These are phyloP conservation scores for Neurospora sublineolata DNA, from an alignment of 495 filamentous ascomycete species.

Conservation along the genomic window DNA sequence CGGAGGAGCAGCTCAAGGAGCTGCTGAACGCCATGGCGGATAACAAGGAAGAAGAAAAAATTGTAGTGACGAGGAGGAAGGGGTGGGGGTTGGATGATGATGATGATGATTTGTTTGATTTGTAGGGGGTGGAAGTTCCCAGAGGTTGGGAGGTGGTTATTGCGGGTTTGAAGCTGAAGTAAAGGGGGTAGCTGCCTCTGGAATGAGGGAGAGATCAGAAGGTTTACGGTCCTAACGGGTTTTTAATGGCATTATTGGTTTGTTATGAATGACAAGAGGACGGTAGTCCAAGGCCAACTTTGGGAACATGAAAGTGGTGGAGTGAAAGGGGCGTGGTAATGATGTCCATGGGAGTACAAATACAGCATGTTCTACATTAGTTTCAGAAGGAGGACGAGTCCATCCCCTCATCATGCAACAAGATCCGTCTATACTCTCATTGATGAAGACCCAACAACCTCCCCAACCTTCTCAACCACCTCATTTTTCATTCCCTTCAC, in stretches of 20 bases:
- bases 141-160: conserved; percentile 1
- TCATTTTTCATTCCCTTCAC: neutral
- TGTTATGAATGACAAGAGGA: neutral
- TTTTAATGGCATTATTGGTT: neutral
- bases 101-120: conserved; percentile 70
- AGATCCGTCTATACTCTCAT: neutral
- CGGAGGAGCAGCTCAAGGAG: conserved; percentile 87
- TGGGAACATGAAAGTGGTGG: neutral
- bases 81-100: conserved; percentile 78
- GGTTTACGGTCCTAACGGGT: neutral
- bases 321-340: neutral
- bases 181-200: conserved; percentile 2
- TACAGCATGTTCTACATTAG: neutral
- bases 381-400: neutral
- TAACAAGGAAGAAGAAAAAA: conserved; percentile 58
- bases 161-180: neutral
- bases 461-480: neutral
- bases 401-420: too few species aligned
- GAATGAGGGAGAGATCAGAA: neutral
- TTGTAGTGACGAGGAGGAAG: conserved; percentile 74
- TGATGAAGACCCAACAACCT: neutral
- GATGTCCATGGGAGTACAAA: neutral
- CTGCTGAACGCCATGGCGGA: conserved; percentile 73
- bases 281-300: neutral
- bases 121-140: conserved; percentile 13